phyloP scores from a whole-genome alignment of 1,284 basidiomycete species.

The Earliella scabrosa region DNA sequence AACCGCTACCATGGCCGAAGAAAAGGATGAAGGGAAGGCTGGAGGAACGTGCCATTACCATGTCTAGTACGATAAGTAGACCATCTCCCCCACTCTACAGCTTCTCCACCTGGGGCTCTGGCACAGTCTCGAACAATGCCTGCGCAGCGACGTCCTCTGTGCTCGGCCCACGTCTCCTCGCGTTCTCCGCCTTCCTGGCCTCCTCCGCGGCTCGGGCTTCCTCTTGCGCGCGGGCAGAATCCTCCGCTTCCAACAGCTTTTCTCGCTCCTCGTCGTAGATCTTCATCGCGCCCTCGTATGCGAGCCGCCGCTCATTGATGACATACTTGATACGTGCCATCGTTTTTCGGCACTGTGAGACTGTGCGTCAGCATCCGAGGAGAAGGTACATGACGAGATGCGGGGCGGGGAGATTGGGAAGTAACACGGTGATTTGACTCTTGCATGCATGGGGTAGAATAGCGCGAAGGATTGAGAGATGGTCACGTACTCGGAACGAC shows the following conservation, averaged over 20 bases:
- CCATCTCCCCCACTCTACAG: not conserved
- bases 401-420: not conserved
- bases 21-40: not conserved
- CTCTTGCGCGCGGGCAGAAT: constrained; percentile 12
- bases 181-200: constrained; percentile 28
- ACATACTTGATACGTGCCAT: constrained; percentile 97
- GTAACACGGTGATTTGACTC: not conserved
- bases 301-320: constrained; percentile 89
- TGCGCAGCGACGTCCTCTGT: constrained; percentile 30
- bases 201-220: constrained; percentile 28
- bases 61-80: constrained; percentile 11
- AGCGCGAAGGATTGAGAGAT: not conserved
- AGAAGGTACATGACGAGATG: not conserved
- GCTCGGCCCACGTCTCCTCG: constrained; percentile 18
- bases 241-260: constrained; percentile 16
- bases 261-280: constrained; percentile 42
- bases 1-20: no score
- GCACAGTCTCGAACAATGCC: constrained; percentile 32
- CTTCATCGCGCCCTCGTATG: constrained; percentile 69
- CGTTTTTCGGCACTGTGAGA: constrained; percentile 83
- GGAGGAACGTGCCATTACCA: constrained; percentile 14
- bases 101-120: constrained; percentile 1
- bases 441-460: not conserved
- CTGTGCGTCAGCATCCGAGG: not conserved
- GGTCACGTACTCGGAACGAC: constrained; percentile 19